These are phyloP conservation scores for Leishmania turanica DNA, from an alignment of 208 protist genomes.

Conservation along the genomic window DNA sequence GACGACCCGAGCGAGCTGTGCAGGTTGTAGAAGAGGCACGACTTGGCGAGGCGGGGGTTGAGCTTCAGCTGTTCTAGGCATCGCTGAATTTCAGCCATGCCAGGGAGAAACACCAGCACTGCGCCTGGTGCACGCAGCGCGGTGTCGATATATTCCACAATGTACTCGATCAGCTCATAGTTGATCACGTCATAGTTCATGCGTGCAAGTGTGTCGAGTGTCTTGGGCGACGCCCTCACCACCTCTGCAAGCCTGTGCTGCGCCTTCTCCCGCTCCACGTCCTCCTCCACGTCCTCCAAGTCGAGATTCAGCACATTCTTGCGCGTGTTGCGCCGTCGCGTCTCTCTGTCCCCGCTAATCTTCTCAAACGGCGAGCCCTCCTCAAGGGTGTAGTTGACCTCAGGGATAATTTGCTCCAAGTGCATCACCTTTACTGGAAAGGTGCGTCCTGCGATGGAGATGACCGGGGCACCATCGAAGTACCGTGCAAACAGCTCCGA, in stretches of 20 bases:
- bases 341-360: slow-evolving; percentile 42
- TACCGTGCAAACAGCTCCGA: slow-evolving; percentile 93
- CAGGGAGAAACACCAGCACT: slow-evolving; percentile 97
- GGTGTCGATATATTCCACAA: slow-evolving; percentile 89
- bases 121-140: slow-evolving; percentile 65
- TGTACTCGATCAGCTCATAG: slow-evolving; percentile 93
- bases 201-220: slow-evolving; percentile 60
- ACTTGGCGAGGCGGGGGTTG: slow-evolving; percentile 48
- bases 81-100: slow-evolving; percentile 94
- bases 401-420: slow-evolving; percentile 93
- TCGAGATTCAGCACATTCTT: slow-evolving; percentile 67
- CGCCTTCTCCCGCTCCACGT: slow-evolving; percentile 42
- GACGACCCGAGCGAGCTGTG: slow-evolving; percentile 93
- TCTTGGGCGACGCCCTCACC: slow-evolving; percentile 56
- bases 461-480: slow-evolving; percentile 88
- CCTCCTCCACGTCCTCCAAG: slow-evolving; percentile 67
- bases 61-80: slow-evolving; percentile 87
- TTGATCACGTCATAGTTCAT: slow-evolving; percentile 95
- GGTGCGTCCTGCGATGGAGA: slow-evolving; percentile 94
- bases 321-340: slow-evolving; percentile 67
- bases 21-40: slow-evolving; percentile 88
- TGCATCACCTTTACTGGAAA: slow-evolving; percentile 95
- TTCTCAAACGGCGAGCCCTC: slow-evolving; percentile 83
- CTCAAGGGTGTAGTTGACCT: slow-evolving; percentile 80
- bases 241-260: slow-evolving; percentile 46